A percentile compares a stretch with the other conserved stretches of the same genome.
Conservation (phyloP, 1,139 yeast genomes). For the Keqinozyma sinolaborantium region DNA sequence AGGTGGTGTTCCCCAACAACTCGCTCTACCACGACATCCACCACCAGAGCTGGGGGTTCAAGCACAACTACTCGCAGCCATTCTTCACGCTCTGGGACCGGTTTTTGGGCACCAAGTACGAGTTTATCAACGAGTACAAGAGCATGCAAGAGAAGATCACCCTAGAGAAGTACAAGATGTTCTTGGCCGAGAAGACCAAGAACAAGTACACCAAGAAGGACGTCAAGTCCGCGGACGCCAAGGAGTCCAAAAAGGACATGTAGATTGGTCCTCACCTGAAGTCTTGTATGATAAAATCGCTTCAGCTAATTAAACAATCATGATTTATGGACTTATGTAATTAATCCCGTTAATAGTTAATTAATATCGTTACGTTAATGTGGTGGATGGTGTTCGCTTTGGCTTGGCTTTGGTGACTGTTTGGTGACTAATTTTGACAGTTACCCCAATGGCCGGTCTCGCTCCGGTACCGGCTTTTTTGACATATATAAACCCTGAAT, state of each 20-base stretch:
- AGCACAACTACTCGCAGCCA: conserved; percentile 93
- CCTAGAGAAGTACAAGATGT: conserved; percentile 57
- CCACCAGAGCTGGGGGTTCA: conserved; percentile 94
- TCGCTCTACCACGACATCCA: conserved; percentile 96
- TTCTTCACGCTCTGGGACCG: conserved; percentile 93
- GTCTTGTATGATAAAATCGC: too few relatives aligned
- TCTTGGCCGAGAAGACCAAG: conserved; percentile 43
- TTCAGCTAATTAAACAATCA: too few relatives aligned
- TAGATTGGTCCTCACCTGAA: too few relatives aligned
- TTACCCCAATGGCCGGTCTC: too few relatives aligned
- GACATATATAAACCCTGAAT: too few relatives aligned
- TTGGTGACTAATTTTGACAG: too few relatives aligned
- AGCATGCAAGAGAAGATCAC: conserved; percentile 57
- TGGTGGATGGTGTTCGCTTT: too few relatives aligned
- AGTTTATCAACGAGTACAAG: conserved; percentile 59
- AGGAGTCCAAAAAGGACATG: neutral
- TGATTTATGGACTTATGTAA: too few relatives aligned
- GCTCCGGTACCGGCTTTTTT: conserved; percentile 4
- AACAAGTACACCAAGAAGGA: conserved; percentile 8
- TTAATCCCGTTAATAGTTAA: too few relatives aligned
- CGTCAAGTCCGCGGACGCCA: conserved; percentile 1
- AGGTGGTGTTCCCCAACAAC: conserved; percentile 85
- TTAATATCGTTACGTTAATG: too few relatives aligned
- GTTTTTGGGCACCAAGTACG: conserved; percentile 66
- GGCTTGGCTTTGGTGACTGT: too few relatives aligned